phyloP scores from a whole-genome alignment of 176 grass and related monocot species.

The Calamus simplicifolius region DNA sequence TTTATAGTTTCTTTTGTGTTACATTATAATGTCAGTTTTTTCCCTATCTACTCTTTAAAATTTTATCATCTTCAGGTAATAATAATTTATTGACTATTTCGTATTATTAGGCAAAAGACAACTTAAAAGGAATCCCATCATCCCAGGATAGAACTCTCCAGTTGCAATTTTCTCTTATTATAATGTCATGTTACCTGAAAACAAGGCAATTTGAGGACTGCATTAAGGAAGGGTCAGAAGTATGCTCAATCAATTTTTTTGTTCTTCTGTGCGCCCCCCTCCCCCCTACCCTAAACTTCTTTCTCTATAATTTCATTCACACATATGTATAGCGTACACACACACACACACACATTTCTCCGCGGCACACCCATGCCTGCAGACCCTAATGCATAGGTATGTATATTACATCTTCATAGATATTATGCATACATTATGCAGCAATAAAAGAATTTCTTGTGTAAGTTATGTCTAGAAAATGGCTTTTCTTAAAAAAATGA shows the following conservation, averaged over 20 bases:
- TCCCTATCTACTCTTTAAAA: background rate
- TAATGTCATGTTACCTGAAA: conserved; percentile 98
- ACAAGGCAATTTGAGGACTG: conserved; percentile 63
- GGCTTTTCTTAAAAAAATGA: no score
- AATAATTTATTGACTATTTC: conserved; percentile 7
- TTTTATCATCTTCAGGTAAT: conserved; percentile 8
- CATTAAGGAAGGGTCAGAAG: conserved; percentile 87
- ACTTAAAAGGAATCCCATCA: conserved; percentile 54
- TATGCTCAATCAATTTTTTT: conserved; percentile 18
- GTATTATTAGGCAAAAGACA: conserved; percentile 70
- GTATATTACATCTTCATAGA: no score
- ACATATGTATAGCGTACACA: no score
- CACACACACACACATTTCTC: no score
- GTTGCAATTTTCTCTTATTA: conserved; percentile 79
- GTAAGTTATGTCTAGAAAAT: no score
- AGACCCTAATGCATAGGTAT: no score
- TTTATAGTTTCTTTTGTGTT: conserved; percentile 5
- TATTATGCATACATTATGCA: no score
- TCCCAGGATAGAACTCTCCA: conserved; percentile 41
- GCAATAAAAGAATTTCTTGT: no score
- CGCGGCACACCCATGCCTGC: no score
- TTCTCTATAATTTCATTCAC: no score
- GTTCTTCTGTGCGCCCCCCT: no score
- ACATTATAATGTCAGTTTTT: background rate
- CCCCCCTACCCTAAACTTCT: no score